Evolutionary conservation across 1,284 basidiomycete species (phyloP), one percentile per base, ranked within the genome.

Genomic region (Fomitopsis pinicola): DNA sequence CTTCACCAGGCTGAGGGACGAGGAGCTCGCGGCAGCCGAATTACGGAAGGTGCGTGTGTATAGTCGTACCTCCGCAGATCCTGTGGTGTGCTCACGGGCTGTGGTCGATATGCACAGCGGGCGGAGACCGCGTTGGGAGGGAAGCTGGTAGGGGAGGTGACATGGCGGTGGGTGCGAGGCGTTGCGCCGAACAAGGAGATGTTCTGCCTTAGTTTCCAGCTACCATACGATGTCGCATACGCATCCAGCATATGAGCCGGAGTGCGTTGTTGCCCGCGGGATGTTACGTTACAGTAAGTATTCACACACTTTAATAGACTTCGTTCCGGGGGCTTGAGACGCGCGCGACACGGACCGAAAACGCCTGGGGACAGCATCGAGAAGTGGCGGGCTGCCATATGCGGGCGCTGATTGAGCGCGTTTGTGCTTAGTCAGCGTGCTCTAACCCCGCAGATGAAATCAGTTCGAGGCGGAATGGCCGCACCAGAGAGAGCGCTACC

Each of bases 111-210:
- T 36, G 14, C 73, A 97, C 94, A 81, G 94, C 38, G 38, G 67
- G 93, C 92, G 7, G 87, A 87, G 67, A 80, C 83, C 55, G 80
- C 80, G 64, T 77, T 98, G 33, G 89, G 88, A 36, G 73, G 80
- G 67, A 61, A 76, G 30, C 69, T 96, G 62, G 77, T 77, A 10
- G 76, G 78, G 15, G 81, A 85, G n/a, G 76, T 82, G 35, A 73
- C 75, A 36, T 75, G 96, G 14, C 89, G 95, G 69, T 82, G 89
- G 66, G 97, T 99, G 38, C 86, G 97, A 55, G 89, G 91, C 14
- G 97, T 99, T 8, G 95, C 97, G 2, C 97, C 97, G 3, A 94
- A 89, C 77, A 99, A 99, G 78, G 92, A 97, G 70, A 99, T 99
- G 97, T 99, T 97, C 76, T 97, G 97, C 76, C 84, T 99, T 59